A percentile compares a stretch with the other conserved stretches of the same genome.
Evolutionary conservation across 768 basidiomycete genomes (phyloP).

Genomic region (Russula sp.): DNA sequence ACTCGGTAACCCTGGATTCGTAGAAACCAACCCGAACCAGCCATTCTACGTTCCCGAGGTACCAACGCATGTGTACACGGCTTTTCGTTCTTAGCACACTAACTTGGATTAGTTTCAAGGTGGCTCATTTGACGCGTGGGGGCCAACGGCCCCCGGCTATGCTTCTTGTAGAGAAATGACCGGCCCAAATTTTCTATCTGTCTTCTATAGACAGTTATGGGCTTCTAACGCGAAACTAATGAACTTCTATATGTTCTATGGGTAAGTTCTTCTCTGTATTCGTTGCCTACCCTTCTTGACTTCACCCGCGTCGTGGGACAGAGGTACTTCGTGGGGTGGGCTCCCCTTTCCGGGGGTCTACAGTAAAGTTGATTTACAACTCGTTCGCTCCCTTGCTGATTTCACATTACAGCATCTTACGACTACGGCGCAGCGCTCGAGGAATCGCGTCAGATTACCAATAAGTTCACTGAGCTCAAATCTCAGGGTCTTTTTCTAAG

Average conservation of each 20-base stretch:
- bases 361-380: constrained; percentile 37
- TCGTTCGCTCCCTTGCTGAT: not conserved
- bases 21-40: constrained; percentile 45
- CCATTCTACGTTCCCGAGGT: constrained; percentile 75
- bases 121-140: constrained; percentile 82
- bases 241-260: constrained; percentile 84
- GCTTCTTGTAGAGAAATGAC: constrained; percentile 61
- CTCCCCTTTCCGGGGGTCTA: constrained; percentile 77
- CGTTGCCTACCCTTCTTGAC: not conserved
- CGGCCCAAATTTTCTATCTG: constrained; percentile 70
- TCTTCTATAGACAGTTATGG: constrained; percentile 77
- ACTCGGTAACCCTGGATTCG: not conserved
- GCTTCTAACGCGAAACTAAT: constrained; percentile 79
- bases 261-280: constrained; percentile 40
- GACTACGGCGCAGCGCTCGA: constrained; percentile 76
- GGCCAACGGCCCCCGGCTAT: constrained; percentile 69
- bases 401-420: constrained; percentile 50
- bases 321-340: constrained; percentile 84
- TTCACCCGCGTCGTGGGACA: constrained; percentile 33
- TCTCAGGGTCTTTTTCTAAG: constrained; percentile 75
- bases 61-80: constrained; percentile 22
- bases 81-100: not conserved
- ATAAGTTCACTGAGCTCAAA: constrained; percentile 77
- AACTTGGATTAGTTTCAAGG: constrained; percentile 54
- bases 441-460: constrained; percentile 62